Evolutionary conservation across 352 stramenopile species (phyloP), one percentile per base, ranked within the genome.

Genomic region (Plasmopara halstedii): DNA sequence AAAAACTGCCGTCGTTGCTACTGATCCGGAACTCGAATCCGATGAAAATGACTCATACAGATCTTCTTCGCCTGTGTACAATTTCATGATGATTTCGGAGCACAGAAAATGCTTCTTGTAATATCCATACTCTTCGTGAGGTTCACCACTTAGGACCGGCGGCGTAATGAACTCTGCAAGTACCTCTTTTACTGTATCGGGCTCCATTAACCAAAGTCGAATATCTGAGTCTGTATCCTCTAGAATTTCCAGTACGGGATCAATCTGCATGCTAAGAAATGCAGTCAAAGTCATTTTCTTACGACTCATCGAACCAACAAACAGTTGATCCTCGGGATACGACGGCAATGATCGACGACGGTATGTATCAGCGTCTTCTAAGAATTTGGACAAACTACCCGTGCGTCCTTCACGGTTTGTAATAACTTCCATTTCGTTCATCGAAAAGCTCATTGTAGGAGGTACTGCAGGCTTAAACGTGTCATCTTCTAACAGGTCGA

Each of bases 51-150:
- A 93, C 46, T 93, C 78, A 60, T 93, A 93, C 48, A 93, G 44
- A 40, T 93, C 82, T 29, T 93, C 82, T 42, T 93, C 82, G 23
- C 82, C 82, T 18, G 82, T 91, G 63, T 93, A 93, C 4, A 93
- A 65, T 51, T 88, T 89, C 82, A 93, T 93, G 46, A 93, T 90
- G 56, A 93, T 90, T 65, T 93, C 82, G 1, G 82, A 93, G 63
- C 82, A 93, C 25, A 93, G 53, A 49, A 93, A 93, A 45, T 87
- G 77, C 41, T 83, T 85, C 54, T 93, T 93, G 67, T 93, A 93
- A 56, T 85, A 93, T 5, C 82, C 82, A 53, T 93, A 93, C 61
- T 93, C 82, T 42, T 93, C 82, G 50, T 93, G 76, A 3, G 81
- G 78, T 37, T 89, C 78, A 6, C 75, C 76, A 36, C 26, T 64